phyloP scores from a whole-genome alignment of 805 yeast species.

The Metschnikowia henanensis region DNA sequence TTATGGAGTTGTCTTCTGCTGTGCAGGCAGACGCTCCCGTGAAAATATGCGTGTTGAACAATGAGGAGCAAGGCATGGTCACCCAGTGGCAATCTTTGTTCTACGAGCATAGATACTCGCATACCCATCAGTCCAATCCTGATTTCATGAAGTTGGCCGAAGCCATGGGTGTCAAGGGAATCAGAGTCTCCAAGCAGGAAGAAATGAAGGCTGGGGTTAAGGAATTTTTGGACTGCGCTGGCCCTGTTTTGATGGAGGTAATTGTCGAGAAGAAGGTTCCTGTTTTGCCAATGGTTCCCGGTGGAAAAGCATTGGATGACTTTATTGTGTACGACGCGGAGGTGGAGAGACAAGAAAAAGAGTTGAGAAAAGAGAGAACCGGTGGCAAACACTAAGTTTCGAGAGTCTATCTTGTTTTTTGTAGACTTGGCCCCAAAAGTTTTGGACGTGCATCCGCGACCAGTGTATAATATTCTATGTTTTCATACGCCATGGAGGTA shows the following conservation, averaged over 20 bases:
- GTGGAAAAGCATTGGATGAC: conserved; percentile 92
- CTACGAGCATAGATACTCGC: conserved; percentile 97
- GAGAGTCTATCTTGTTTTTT: too few relatives aligned
- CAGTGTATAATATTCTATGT: too few relatives aligned
- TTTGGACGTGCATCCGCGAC: neutral
- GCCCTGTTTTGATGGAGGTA: conserved; percentile 91
- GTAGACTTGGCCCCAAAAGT: neutral
- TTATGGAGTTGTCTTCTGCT: conserved; percentile 90
- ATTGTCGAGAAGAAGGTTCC: conserved; percentile 91
- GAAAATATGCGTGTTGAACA: conserved; percentile 85
- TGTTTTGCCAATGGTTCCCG: conserved; percentile 98
- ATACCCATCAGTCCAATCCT: conserved; percentile 95
- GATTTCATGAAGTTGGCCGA: conserved; percentile 92
- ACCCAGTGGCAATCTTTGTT: conserved; percentile 99
- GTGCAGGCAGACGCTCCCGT: conserved; percentile 92
- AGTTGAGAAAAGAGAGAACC: conserved; percentile 71
- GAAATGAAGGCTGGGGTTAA: conserved; percentile 51
- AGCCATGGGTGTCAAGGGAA: conserved; percentile 88
- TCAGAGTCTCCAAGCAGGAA: conserved; percentile 67
- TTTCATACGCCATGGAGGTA: too few relatives aligned
- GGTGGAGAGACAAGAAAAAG: conserved; percentile 69
- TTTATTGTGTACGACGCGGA: conserved; percentile 85
- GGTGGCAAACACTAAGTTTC: conserved; percentile 67
- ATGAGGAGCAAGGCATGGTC: conserved; percentile 99
- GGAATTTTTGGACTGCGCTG: conserved; percentile 70